phyloP scores from a whole-genome alignment of 208 protist genomes.

The Leishmania aethiopica region DNA sequence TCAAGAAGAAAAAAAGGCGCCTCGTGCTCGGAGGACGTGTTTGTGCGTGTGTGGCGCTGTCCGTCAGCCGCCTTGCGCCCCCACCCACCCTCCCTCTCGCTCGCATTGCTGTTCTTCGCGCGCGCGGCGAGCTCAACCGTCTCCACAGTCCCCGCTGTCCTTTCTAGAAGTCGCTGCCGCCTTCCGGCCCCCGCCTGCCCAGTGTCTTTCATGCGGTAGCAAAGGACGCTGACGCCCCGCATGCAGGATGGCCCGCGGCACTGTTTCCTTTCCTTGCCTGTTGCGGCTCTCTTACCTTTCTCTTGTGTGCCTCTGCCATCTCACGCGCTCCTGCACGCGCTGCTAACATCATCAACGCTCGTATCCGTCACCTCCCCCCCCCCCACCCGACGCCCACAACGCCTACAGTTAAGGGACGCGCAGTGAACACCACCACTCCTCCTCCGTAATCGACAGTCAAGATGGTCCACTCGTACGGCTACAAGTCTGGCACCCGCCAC shows the following conservation, averaged over 20 bases:
- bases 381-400: neutral
- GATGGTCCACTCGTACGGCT: conserved; percentile 96
- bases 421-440: neutral
- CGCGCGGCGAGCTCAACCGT: neutral
- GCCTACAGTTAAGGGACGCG: neutral
- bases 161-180: neutral
- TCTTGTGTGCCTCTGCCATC: neutral
- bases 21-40: neutral
- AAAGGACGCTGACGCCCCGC: neutral
- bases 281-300: neutral
- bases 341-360: neutral
- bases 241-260: neutral
- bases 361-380: neutral
- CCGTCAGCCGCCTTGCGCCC: neutral
- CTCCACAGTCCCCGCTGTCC: too few species aligned
- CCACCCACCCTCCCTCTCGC: neutral
- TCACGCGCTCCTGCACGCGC: neutral
- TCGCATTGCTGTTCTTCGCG: neutral
- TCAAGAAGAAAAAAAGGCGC: neutral
- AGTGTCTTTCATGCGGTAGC: neutral
- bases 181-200: too few species aligned
- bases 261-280: neutral
- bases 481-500: conserved; percentile 97
- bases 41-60: neutral
- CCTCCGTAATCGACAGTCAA: neutral